These are phyloP conservation scores for Apiospora koreana DNA, from an alignment of 2,329 filamentous ascomycete species.

Conservation along the genomic window DNA sequence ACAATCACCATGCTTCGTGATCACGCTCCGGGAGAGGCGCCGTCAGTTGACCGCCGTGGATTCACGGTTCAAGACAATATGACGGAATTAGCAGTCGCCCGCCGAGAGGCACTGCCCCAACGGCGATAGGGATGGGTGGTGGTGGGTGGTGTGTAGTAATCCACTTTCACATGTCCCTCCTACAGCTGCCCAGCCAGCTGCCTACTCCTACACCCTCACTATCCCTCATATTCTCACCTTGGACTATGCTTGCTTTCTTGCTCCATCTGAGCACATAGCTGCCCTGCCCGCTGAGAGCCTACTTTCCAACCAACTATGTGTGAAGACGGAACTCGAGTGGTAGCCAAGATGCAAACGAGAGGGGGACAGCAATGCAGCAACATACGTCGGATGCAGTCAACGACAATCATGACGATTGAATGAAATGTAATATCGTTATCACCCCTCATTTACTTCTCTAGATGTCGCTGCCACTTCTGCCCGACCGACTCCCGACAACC, in stretches of 20 bases:
- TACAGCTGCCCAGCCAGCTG: neutral
- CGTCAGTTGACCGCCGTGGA: conserved; percentile 29
- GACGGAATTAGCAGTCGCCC: neutral
- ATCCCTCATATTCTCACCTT: no score
- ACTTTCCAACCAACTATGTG: neutral
- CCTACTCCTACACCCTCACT: neutral
- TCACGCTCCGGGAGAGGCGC: conserved; percentile 25
- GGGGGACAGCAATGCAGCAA: neutral
- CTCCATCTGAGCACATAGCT: neutral
- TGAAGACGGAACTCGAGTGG: neutral
- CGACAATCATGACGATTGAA: neutral
- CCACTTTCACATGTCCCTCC: conserved; percentile 32
- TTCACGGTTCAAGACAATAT: conserved; percentile 20
- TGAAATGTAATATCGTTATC: conserved; percentile 14
- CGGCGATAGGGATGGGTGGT: neutral
- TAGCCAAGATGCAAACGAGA: neutral
- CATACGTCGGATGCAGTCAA: neutral
- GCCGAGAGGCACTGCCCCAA: neutral
- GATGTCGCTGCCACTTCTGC: neutral
- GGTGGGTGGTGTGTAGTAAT: conserved; percentile 21
- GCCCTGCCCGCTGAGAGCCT: neutral
- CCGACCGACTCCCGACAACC: neutral
- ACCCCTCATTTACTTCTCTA: conserved; percentile 11
- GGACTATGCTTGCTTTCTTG: neutral
- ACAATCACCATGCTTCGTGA: conserved; percentile 15